Evolutionary conservation across 2,329 filamentous ascomycete species (phyloP).

Genomic region (Lachnellula arida): DNA sequence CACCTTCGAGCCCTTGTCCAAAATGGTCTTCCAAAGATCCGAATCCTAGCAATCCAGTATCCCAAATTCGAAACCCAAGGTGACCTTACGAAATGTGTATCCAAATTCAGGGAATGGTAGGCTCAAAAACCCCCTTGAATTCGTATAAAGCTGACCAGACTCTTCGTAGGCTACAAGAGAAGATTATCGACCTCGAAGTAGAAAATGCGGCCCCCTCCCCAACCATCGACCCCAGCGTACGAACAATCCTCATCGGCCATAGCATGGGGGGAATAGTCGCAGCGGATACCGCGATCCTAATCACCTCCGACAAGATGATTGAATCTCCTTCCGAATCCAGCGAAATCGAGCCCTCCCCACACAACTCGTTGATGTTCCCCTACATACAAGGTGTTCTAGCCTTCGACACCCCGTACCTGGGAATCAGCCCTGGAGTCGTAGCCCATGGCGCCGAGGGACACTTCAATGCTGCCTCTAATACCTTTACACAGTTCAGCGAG

Average conservation of each 20-base stretch:
- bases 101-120: constrained; percentile 70
- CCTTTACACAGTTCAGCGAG: constrained; percentile 62
- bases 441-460: constrained; percentile 83
- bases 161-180: constrained; percentile 68
- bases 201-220: constrained; percentile 73
- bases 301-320: constrained; percentile 38
- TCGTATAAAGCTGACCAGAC: background rate
- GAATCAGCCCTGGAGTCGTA: constrained; percentile 76
- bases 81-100: constrained; percentile 66
- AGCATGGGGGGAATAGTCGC: constrained; percentile 94
- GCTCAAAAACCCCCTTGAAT: background rate
- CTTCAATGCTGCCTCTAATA: constrained; percentile 67
- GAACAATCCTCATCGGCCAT: constrained; percentile 77
- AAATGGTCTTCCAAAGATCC: constrained; percentile 62
- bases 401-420: constrained; percentile 90
- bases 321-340: constrained; percentile 14
- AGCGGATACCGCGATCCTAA: constrained; percentile 75
- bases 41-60: constrained; percentile 66
- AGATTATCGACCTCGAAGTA: constrained; percentile 92
- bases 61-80: constrained; percentile 79
- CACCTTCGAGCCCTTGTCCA: constrained; percentile 63
- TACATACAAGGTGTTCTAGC: constrained; percentile 86
- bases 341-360: constrained; percentile 14
- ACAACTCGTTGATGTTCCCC: constrained; percentile 79
- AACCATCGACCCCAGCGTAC: constrained; percentile 80